Conservation (phyloP, 176 grass and related monocot genomes). For the Coix lacrymajobi region DNA sequence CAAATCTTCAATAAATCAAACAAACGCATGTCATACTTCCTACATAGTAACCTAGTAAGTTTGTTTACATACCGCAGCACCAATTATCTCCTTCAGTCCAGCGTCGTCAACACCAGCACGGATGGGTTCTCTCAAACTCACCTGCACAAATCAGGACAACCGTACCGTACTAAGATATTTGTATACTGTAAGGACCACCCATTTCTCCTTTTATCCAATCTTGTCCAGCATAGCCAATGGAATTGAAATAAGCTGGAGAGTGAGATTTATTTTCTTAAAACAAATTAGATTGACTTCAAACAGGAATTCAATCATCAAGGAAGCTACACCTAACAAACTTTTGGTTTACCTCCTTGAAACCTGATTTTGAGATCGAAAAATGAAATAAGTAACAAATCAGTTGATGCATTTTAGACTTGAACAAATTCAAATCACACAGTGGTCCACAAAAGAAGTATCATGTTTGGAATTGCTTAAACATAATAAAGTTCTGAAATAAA, state of each 20-base stretch:
- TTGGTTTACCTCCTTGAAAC: background rate
- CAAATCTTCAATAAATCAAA: background rate
- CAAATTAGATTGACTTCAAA: background rate
- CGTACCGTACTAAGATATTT: background rate
- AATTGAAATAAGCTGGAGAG: background rate
- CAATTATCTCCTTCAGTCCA: constrained; percentile 82
- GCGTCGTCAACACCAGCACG: constrained; percentile 62
- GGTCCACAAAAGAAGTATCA: background rate
- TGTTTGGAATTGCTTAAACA: background rate
- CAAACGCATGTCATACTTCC: background rate
- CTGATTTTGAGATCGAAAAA: background rate
- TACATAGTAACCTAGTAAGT: constrained; percentile 14
- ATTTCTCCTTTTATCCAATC: background rate
- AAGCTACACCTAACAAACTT: background rate
- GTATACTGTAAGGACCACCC: background rate
- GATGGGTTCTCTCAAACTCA: constrained; percentile 86
- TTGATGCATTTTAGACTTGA: background rate
- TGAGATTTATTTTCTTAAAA: background rate
- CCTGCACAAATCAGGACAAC: constrained; percentile 45
- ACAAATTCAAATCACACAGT: background rate
- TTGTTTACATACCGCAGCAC: constrained; percentile 60
- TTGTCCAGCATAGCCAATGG: background rate
- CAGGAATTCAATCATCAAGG: background rate
- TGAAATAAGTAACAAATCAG: background rate
- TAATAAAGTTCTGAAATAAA: background rate